Percentiles rank a stretch among this genome's conserved stretches.
phyloP scores from a whole-genome alignment of 352 stramenopile species.

The Phytophthora constricta region DNA sequence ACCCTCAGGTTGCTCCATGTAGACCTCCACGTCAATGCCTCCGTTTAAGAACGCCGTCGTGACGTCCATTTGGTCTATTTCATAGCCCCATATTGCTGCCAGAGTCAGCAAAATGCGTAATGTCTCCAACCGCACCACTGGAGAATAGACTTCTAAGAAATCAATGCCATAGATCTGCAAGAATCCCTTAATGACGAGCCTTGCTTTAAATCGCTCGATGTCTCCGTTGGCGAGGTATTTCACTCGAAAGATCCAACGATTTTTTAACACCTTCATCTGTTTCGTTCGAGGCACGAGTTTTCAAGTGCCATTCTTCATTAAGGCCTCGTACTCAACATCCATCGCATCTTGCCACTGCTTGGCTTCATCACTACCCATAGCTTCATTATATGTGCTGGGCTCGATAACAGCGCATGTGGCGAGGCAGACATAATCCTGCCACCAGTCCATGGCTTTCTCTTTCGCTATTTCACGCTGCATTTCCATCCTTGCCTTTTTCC shows the following conservation, averaged over 20 bases:
- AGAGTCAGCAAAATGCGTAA: constrained; percentile 1
- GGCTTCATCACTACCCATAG: background rate
- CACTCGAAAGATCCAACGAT: background rate
- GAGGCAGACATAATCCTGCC: constrained; percentile 9
- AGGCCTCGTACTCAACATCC: constrained; percentile 1
- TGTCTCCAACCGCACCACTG: constrained; percentile 4
- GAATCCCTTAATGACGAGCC: constrained; percentile 1
- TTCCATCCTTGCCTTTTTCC: background rate
- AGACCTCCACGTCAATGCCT: constrained; percentile 1
- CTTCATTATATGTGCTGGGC: background rate
- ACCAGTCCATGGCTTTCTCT: constrained; percentile 8
- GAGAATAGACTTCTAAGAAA: constrained; percentile 5
- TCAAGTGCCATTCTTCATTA: constrained; percentile 8
- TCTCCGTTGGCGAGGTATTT: constrained; percentile 1
- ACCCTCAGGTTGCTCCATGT: constrained; percentile 7
- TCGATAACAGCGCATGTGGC: constrained; percentile 1
- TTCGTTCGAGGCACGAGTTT: constrained; percentile 3
- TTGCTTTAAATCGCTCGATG: constrained; percentile 2
- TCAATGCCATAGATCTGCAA: constrained; percentile 2
- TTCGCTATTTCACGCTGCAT: constrained; percentile 11
- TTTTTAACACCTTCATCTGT: constrained; percentile 14
- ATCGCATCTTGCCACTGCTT: constrained; percentile 1
- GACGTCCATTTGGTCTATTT: constrained; percentile 1
- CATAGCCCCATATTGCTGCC: background rate
- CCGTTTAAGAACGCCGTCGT: constrained; percentile 14